A percentile compares a stretch with the other conserved stretches of the same genome.
Evolutionary conservation across 768 basidiomycete genomes (phyloP).

Genomic region (Cystofilobasidium macerans): DNA sequence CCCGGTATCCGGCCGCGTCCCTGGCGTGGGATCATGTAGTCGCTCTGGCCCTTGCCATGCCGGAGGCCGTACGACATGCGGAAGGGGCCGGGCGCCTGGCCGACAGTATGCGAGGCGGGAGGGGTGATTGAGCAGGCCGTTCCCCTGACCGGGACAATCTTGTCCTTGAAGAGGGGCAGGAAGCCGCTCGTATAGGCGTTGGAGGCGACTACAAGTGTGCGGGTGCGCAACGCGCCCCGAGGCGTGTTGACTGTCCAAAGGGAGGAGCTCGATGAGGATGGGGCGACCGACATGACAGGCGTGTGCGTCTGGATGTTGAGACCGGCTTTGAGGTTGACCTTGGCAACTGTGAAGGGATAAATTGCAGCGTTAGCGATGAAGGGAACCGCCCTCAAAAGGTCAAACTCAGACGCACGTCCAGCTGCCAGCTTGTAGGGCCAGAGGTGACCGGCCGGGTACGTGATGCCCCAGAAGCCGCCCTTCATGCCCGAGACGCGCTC

Average conservation of each 20-base stretch:
- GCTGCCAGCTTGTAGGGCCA: constrained; percentile 23
- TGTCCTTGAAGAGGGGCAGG: background rate
- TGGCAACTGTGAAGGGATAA: background rate
- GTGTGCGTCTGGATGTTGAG: constrained; percentile 10
- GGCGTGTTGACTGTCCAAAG: constrained; percentile 4
- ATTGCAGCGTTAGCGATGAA: background rate
- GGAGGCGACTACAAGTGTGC: background rate
- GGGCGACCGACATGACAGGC: background rate
- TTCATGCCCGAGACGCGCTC: constrained; percentile 15
- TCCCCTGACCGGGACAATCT: constrained; percentile 27
- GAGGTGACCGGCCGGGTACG: constrained; percentile 18
- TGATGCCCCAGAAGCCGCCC: constrained; percentile 20
- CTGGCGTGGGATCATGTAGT: constrained; percentile 33
- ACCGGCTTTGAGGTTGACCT: constrained; percentile 1
- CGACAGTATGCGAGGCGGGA: constrained; percentile 23
- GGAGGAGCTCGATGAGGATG: background rate
- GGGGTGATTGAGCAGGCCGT: constrained; percentile 32
- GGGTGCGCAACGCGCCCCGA: background rate
- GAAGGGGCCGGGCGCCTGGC: constrained; percentile 26
- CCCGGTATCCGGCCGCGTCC: constrained; percentile 30
- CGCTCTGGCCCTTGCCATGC: constrained; percentile 28
- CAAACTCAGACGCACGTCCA: background rate
- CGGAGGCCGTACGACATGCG: constrained; percentile 30
- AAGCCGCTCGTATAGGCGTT: background rate
- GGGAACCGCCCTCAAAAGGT: background rate